Conservation (phyloP, 2,329 filamentous ascomycete genomes). For the Monilinia laxa region DNA sequence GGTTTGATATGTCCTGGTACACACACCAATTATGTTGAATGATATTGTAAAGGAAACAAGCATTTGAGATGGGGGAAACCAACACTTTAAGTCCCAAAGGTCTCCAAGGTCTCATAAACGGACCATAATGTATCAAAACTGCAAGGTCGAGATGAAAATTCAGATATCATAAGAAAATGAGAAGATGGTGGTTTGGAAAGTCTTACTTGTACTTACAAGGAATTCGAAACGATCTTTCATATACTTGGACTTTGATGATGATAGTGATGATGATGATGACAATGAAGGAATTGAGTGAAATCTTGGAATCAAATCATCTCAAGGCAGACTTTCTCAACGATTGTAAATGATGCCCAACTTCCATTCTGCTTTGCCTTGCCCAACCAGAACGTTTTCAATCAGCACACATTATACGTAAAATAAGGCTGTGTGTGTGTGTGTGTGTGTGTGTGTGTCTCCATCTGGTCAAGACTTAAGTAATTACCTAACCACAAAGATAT, state of each 20-base stretch:
- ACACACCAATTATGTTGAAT: not conserved
- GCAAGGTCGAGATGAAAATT: not conserved
- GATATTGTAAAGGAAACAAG: not conserved
- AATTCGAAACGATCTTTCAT: not conserved
- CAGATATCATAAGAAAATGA: not conserved
- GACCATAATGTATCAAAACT: slow-evolving; percentile 7
- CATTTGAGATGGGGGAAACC: not conserved
- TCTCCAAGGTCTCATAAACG: slow-evolving; percentile 15
- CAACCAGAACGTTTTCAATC: not conserved
- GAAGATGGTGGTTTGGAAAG: not conserved
- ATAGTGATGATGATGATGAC: not conserved
- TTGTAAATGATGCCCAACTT: not conserved
- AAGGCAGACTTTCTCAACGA: slow-evolving; percentile 3
- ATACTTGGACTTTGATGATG: not conserved
- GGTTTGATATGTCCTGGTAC: not conserved
- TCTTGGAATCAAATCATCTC: slow-evolving; percentile 13
- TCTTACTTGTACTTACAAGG: not conserved
- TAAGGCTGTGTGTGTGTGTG: slow-evolving; percentile 19
- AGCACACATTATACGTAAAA: not conserved
- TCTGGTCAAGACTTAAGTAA: slow-evolving; percentile 1
- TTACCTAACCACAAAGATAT: not conserved
- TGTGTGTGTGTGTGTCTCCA: slow-evolving; percentile 19
- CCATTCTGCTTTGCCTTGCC: not conserved
- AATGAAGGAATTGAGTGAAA: slow-evolving; percentile 2
- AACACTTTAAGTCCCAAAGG: slow-evolving; percentile 2